These are phyloP conservation scores for Ogataea pilisensis DNA, from an alignment of 805 yeast genomes.

Conservation along the genomic window DNA sequence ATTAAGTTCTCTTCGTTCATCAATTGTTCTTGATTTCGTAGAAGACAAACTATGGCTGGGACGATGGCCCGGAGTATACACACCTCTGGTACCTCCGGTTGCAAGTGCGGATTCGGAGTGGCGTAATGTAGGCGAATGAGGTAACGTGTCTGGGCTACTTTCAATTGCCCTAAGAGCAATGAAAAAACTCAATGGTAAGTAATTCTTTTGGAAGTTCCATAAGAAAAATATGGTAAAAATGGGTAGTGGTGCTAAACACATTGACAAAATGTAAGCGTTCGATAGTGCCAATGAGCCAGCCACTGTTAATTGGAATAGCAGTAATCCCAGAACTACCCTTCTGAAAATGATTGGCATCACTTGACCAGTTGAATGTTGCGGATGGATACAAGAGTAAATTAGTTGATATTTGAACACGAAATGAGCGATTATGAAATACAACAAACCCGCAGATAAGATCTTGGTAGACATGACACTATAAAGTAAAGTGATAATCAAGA, in stretches of 20 bases:
- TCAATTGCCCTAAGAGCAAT: slow-evolving; percentile 80
- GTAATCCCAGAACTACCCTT: slow-evolving; percentile 73
- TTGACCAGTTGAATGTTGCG: slow-evolving; percentile 94
- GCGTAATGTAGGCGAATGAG: neutral
- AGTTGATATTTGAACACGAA: slow-evolving; percentile 89
- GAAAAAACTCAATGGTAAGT: slow-evolving; percentile 75
- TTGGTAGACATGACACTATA: slow-evolving; percentile 89
- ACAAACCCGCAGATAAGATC: slow-evolving; percentile 76
- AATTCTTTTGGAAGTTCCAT: slow-evolving; percentile 79
- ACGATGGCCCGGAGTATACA: slow-evolving; percentile 4
- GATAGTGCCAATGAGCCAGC: slow-evolving; percentile 80
- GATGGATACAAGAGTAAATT: slow-evolving; percentile 86
- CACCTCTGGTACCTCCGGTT: neutral
- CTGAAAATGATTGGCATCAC: slow-evolving; percentile 92
- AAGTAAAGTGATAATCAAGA: slow-evolving; percentile 77
- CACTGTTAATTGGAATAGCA: slow-evolving; percentile 87
- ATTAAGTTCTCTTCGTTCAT: slow-evolving; percentile 69
- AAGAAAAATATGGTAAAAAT: slow-evolving; percentile 57
- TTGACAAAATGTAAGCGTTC: slow-evolving; percentile 72
- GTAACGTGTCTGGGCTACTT: slow-evolving; percentile 5
- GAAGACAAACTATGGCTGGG: slow-evolving; percentile 6
- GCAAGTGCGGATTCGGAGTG: neutral
- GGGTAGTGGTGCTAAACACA: slow-evolving; percentile 73
- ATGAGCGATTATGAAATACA: slow-evolving; percentile 81
- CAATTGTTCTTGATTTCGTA: slow-evolving; percentile 51